Conservation (phyloP, 805 yeast species). For the Candida morakotiae region DNA sequence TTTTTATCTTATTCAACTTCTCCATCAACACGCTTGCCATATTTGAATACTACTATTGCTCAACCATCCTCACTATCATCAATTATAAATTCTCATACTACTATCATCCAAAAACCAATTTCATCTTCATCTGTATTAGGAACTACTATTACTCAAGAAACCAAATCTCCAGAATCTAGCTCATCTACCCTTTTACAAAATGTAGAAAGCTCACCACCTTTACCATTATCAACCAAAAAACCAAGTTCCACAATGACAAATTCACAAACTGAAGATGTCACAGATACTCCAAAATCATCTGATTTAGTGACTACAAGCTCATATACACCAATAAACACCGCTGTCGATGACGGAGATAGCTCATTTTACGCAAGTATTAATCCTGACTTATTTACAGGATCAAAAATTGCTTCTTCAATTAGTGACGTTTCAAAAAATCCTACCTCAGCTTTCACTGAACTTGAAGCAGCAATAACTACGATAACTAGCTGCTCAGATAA, state of each 20-base stretch:
- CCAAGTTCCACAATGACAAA: background rate
- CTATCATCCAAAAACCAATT: too few relatives aligned
- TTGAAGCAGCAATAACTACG: background rate
- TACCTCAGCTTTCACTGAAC: background rate
- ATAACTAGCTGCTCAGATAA: background rate
- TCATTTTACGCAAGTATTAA: background rate
- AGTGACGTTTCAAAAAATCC: too few relatives aligned
- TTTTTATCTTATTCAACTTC: background rate
- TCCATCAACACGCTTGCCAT: background rate
- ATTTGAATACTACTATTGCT: background rate
- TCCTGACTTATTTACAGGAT: too few relatives aligned
- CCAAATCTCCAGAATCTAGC: too few relatives aligned
- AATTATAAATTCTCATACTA: background rate
- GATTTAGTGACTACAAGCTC: too few relatives aligned
- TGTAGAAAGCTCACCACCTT: background rate
- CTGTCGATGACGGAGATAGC: background rate
- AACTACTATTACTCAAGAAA: too few relatives aligned
- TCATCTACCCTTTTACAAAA: background rate
- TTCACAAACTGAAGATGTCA: too few relatives aligned
- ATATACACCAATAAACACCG: background rate
- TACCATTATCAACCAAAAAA: background rate
- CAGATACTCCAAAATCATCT: too few relatives aligned
- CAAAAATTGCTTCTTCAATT: too few relatives aligned
- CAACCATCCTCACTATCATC: background rate
- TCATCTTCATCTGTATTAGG: too few relatives aligned